A percentile compares a stretch with the other conserved stretches of the same genome.
These are phyloP conservation scores for Tolypocladium pustulatum DNA, from an alignment of 2,329 filamentous ascomycete species.

Conservation along the genomic window DNA sequence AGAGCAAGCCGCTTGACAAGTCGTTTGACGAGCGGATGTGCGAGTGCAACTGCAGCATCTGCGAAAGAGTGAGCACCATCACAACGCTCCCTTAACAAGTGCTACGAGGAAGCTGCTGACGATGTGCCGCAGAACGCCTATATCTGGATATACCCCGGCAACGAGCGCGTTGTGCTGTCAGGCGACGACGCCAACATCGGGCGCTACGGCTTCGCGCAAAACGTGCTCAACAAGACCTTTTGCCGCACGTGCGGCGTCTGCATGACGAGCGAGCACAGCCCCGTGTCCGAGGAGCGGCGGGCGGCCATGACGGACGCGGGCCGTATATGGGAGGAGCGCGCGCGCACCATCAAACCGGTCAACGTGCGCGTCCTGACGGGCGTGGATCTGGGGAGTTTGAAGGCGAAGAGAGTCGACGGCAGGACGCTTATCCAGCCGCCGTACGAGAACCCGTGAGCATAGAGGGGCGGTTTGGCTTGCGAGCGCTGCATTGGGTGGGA, in stretches of 20 bases:
- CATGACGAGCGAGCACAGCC: conserved; percentile 21
- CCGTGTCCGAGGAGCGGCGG: conserved; percentile 23
- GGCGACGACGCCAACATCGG: conserved; percentile 26
- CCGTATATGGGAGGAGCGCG: conserved; percentile 9
- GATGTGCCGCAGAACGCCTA: conserved; percentile 25
- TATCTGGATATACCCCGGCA: conserved; percentile 33
- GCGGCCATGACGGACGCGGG: conserved; percentile 18
- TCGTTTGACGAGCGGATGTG: conserved; percentile 17
- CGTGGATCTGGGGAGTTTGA: conserved; percentile 21
- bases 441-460: conserved; percentile 30
- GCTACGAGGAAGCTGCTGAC: background rate
- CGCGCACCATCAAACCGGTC: conserved; percentile 15
- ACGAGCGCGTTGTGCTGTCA: conserved; percentile 28
- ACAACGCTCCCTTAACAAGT: background rate
- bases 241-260: conserved; percentile 37
- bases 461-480: background rate
- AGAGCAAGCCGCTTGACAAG: conserved; percentile 29
- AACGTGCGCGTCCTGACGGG: conserved; percentile 29
- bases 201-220: conserved; percentile 24
- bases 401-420: conserved; percentile 12
- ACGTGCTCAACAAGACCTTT: conserved; percentile 29
- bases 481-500: background rate
- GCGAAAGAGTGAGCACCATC: conserved; percentile 24
- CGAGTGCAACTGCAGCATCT: conserved; percentile 43
- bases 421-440: conserved; percentile 13